A percentile compares a stretch with the other conserved stretches of the same genome.
Evolutionary conservation across 2,329 filamentous ascomycete species (phyloP).

Genomic region (Hymenoscyphus salicellus): DNA sequence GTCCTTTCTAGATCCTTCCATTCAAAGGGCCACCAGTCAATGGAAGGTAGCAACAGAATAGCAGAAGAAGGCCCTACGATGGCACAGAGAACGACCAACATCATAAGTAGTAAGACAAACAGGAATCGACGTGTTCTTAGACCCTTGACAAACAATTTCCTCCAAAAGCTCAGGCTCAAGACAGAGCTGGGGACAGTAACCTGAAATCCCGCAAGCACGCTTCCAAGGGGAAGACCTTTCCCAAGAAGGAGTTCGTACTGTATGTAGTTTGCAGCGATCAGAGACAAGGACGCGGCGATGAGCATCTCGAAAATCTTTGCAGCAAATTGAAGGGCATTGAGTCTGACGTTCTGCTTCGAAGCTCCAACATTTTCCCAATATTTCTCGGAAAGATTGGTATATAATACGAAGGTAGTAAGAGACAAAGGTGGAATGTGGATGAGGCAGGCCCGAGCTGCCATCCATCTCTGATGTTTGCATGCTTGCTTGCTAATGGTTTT

Average conservation of each 20-base stretch:
- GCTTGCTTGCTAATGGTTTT: not conserved
- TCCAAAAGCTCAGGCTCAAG: not conserved
- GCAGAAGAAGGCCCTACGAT: not conserved
- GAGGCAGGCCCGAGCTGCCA: not conserved
- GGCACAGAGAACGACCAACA: not conserved
- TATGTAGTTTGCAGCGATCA: not conserved
- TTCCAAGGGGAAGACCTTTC: not conserved
- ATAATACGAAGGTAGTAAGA: not conserved
- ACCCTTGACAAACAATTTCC: not conserved
- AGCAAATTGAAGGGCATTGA: not conserved
- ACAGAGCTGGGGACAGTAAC: not conserved
- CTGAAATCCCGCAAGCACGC: not conserved
- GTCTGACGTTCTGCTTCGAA: not conserved
- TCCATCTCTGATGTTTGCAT: not conserved
- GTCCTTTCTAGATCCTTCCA: too few relatives aligned
- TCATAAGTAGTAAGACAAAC: not conserved
- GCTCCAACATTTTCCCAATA: not conserved
- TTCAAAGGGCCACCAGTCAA: not conserved
- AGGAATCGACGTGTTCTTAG: not conserved
- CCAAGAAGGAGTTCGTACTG: not conserved
- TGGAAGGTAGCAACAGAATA: not conserved
- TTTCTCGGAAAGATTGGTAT: not conserved
- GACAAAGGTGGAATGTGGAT: not conserved
- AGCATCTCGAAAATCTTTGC: not conserved
- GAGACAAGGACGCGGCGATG: not conserved